Evolutionary conservation across 306 rosid species (phyloP), one percentile per base, ranked within the genome.

Genomic region (Macrotyloma uniflorum): DNA sequence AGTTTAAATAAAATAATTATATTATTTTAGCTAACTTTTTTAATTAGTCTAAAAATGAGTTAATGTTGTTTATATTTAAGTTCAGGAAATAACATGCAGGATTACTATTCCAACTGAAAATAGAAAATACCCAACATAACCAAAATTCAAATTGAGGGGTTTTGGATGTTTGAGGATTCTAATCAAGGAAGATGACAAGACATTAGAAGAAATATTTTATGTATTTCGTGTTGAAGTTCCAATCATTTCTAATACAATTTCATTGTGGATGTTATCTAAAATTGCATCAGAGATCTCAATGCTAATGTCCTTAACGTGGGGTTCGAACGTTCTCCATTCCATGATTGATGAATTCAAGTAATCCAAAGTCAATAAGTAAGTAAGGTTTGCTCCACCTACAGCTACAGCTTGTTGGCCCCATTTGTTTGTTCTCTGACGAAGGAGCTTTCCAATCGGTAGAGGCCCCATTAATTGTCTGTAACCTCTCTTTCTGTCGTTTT

Each of bases 231-330:
- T 38, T 9, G 23, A 19, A 50, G 78, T 67, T 46, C 47, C 82
- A 74, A 18, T 51, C 13, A 83, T 24, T 78, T 90, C 88, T 28
- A 63, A 63, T 18, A 86, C 79, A 79, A 85, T 77, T 47, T 89
- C 96, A 20, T 73, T 19, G 26, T 72, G 46, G 20, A 94, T 79
- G 59, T 79, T 77, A 40, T 88, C 88, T 62, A 89, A 82, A 79
- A 94, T 76, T 49, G 84, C 62, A 59, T 89, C 91, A n/a, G 86
- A 87, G 63, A 90, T 82, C 83, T 90, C 86, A 33, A 74, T 12
- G 32, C 79, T 63, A 66, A 91, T 78, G 61, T 86, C 90, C 16
- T 45, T 72, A 53, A 59, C 75, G 18, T 85, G 82, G 1, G 68
- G 62, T 72, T 84, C 81, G 5, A 84, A 64, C 19, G 61, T 77